These are phyloP conservation scores for Coprinopsis sp. DNA, from an alignment of 768 basidiomycete species.

Conservation along the genomic window DNA sequence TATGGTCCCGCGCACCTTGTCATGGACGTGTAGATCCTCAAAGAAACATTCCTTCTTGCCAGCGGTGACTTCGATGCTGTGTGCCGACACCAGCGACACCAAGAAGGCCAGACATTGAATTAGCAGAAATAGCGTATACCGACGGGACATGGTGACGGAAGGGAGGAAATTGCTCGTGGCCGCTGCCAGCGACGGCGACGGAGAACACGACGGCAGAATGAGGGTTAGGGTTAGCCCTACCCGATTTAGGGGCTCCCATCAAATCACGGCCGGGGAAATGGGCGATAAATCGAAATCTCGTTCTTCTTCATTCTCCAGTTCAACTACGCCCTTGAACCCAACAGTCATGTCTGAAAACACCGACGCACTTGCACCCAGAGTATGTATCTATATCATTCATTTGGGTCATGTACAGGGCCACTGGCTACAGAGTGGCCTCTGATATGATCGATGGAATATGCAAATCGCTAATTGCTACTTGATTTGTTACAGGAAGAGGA, in stretches of 20 bases:
- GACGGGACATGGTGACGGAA: conserved; percentile 20
- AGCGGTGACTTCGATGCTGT: conserved; percentile 71
- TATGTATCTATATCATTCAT: conserved; percentile 37
- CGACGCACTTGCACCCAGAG: conserved; percentile 70
- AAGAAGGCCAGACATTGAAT: conserved; percentile 38
- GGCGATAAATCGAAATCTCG: conserved; percentile 9
- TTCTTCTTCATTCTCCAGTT: conserved; percentile 16
- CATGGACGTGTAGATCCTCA: conserved; percentile 86
- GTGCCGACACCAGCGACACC: conserved; percentile 44
- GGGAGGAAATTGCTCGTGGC: conserved; percentile 3
- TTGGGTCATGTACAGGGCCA: conserved; percentile 2
- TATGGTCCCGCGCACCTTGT: conserved; percentile 58
- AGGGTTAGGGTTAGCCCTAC: conserved; percentile 1
- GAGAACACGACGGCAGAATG: conserved; percentile 8
- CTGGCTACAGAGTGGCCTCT: conserved; percentile 3
- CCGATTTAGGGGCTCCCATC: background rate
- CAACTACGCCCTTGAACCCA: conserved; percentile 22
- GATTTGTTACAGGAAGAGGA: conserved; percentile 61
- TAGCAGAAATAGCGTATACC: conserved; percentile 35
- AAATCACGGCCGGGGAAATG: background rate
- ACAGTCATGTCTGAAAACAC: conserved; percentile 51
- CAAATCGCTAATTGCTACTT: conserved; percentile 13
- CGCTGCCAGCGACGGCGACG: conserved; percentile 1
- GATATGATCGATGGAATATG: conserved; percentile 16
- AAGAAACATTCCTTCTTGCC: conserved; percentile 93